Conservation (phyloP, 305 asterid species). For the Solanum aculeatissimum region DNA sequence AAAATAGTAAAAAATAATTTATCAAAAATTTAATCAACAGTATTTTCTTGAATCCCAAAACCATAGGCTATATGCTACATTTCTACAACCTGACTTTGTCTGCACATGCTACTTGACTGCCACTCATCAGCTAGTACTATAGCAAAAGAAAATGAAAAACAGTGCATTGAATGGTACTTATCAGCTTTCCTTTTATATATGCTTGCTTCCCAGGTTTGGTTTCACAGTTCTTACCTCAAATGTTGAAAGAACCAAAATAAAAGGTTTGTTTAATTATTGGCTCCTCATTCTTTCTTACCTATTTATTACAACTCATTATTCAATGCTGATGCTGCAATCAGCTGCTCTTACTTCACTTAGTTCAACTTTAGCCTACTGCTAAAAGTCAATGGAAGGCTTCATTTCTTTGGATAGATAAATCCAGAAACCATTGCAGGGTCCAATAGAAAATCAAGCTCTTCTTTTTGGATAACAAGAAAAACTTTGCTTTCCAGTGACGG, state of each 20-base stretch:
- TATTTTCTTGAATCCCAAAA: not conserved
- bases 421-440: not conserved
- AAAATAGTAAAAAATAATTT: not conserved
- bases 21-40: not conserved
- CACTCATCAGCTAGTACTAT: slow-evolving; percentile 9
- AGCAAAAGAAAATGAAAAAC: slow-evolving; percentile 1
- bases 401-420: not conserved
- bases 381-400: not conserved
- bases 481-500: not conserved
- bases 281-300: slow-evolving; percentile 13
- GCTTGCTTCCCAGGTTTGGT: slow-evolving; percentile 14
- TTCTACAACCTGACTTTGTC: slow-evolving; percentile 16
- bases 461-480: not conserved
- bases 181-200: slow-evolving; percentile 20
- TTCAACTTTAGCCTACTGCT: not conserved
- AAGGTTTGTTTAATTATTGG: slow-evolving; percentile 13
- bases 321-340: slow-evolving; percentile 6
- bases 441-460: not conserved
- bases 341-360: not conserved
- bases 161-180: slow-evolving; percentile 14
- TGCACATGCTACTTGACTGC: not conserved
- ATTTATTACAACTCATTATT: slow-evolving; percentile 5
- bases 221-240: slow-evolving; percentile 9
- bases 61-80: not conserved
- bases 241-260: not conserved